These are phyloP conservation scores for Saccharomycopsis amapae DNA, from an alignment of 805 yeast genomes.

Conservation along the genomic window DNA sequence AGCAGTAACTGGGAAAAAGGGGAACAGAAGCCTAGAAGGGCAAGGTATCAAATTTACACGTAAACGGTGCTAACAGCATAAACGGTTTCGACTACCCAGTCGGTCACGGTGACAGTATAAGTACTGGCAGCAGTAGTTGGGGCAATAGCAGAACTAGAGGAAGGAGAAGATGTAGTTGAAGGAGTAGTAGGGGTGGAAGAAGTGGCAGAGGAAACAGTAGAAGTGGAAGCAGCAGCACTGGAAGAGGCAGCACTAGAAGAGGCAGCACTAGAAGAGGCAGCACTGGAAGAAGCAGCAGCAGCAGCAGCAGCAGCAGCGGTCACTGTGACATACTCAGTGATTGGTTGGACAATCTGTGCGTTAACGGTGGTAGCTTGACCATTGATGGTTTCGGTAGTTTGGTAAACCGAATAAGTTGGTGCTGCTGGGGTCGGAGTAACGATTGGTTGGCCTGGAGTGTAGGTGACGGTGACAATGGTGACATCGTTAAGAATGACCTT, in stretches of 20 bases:
- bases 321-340: constrained; percentile 18
- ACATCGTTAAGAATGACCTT: constrained; percentile 16
- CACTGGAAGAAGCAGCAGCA: not conserved
- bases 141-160: not conserved
- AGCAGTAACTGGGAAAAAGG: no score
- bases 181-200: not conserved
- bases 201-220: constrained; percentile 3
- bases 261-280: not conserved
- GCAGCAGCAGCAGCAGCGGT: constrained; percentile 10
- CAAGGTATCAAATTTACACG: not conserved
- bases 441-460: constrained; percentile 19
- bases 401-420: constrained; percentile 16
- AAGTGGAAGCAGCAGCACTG: not conserved
- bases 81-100: constrained; percentile 12
- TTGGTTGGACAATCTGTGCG: constrained; percentile 14
- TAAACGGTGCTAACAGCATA: constrained; percentile 10
- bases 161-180: not conserved
- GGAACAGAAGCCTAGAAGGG: no score
- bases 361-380: constrained; percentile 10
- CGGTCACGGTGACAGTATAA: constrained; percentile 10
- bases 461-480: constrained; percentile 18
- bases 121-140: constrained; percentile 4
- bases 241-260: not conserved
- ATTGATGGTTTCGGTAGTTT: constrained; percentile 6
- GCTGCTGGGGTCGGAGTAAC: constrained; percentile 16